Percentiles rank a stretch among this genome's conserved stretches.
Conservation (phyloP, 208 protist genomes). For the Leishmania gerbilli region DNA sequence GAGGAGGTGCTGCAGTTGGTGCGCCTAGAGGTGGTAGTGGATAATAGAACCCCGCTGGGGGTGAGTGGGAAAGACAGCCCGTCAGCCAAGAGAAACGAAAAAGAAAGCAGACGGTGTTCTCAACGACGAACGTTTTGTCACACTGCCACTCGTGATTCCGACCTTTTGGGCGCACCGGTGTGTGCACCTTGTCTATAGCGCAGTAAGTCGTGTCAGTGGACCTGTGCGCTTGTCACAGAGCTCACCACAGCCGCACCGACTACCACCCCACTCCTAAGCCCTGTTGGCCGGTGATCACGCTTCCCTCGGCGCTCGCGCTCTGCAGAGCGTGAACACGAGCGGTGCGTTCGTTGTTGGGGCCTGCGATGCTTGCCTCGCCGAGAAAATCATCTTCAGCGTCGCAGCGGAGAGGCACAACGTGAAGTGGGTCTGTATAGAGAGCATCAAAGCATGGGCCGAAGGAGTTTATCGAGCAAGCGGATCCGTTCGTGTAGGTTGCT, state of each 20-base stretch:
- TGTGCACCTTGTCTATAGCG: background rate
- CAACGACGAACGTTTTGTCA: background rate
- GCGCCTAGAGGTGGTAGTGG: background rate
- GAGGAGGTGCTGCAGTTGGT: background rate
- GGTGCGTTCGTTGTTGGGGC: background rate
- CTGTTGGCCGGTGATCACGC: background rate
- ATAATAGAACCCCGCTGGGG: background rate
- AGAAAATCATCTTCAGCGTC: slow-evolving; percentile 10
- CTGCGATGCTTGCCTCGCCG: slow-evolving; percentile 7
- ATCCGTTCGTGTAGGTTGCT: background rate
- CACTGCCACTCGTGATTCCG: background rate
- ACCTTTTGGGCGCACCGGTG: background rate
- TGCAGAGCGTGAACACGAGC: slow-evolving; percentile 26
- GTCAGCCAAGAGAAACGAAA: background rate
- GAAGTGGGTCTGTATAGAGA: background rate
- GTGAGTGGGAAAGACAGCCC: background rate
- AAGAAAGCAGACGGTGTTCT: background rate
- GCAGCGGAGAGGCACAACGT: background rate
- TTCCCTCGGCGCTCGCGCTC: background rate
- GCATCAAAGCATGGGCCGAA: background rate
- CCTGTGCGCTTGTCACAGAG: background rate
- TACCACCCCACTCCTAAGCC: background rate
- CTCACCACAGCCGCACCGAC: too few species aligned
- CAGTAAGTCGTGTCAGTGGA: background rate
- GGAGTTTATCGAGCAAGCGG: background rate